These are phyloP conservation scores for Russula foetens DNA, from an alignment of 768 basidiomycete genomes.

Conservation along the genomic window DNA sequence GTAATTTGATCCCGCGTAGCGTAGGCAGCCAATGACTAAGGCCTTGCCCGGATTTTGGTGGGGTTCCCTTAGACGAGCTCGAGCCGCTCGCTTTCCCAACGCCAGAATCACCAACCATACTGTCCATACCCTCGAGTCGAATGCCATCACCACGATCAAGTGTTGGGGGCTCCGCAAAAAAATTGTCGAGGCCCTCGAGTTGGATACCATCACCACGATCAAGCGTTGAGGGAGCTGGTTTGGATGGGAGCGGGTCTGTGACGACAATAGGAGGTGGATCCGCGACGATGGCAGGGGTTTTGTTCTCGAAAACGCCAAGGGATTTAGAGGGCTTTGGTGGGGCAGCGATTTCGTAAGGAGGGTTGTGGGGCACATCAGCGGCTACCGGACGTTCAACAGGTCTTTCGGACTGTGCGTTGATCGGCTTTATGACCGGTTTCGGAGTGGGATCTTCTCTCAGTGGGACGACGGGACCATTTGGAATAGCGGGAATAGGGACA, in stretches of 20 bases:
- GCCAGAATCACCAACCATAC: neutral
- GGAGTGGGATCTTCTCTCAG: no score
- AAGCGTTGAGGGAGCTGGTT: neutral
- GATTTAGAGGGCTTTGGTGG: neutral
- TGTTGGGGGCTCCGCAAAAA: no score
- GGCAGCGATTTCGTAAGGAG: neutral
- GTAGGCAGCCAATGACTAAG: neutral
- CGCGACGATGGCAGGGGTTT: no score
- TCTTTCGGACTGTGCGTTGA: neutral
- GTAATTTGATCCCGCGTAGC: slow-evolving; percentile 3
- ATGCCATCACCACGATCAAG: no score
- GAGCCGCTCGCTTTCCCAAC: no score
- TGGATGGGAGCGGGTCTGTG: no score
- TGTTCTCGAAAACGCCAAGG: no score
- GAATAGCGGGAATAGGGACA: neutral
- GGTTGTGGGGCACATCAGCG: neutral
- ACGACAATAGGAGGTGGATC: neutral
- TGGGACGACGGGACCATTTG: neutral
- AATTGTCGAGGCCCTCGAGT: neutral
- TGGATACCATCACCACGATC: neutral
- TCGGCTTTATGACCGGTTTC: neutral
- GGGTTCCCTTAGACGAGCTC: neutral
- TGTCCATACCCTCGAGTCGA: neutral
- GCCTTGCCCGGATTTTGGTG: neutral
- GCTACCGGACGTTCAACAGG: neutral